Base-by-base conservation (phyloP, 306 rosid species). In the Amphicarpaea edgeworthii region DNA sequence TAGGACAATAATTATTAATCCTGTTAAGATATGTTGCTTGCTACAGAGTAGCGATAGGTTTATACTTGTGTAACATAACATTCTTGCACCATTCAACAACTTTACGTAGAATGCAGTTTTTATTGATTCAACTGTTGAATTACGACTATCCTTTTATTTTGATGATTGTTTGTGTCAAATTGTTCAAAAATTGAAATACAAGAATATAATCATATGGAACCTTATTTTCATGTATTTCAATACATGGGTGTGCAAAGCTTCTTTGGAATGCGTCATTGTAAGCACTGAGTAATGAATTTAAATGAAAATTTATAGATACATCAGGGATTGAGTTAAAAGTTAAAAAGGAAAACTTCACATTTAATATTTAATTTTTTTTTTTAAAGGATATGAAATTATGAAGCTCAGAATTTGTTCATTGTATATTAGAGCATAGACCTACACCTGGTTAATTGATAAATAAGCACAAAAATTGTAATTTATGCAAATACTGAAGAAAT, bases 1-100 rank as follows among this genome's bases (percentile, higher is more conserved):
- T 76, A 88, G 87, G 84, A 82, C 89, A 54, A 83, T 0, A 74
- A 50, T 21, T 43, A 32, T 10, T 65, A 30, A 50, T 70, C 45
- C 41, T 38, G 70, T 17, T 45, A 16, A 42, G 23, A 51, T 47
- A 21, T 59, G 61, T 55, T 64, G 41, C 0, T 55, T 64, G 41
- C 0, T 70, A 21, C 7, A 58, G 64, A 6, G 14, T 32, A 61
- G n/a, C 12, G 0, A 62, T 62, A 37, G 14, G n/a, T 62, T 62
- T 62, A 16, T 26, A 32, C 43, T 32, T 42, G 67, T 61, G 15
- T 34, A 61, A 17, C 68, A 14, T 32, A n/a, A 3, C 46, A 34
- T 34, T 62, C 46, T n/a, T 17, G 2, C 28, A 23, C 19, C 4
- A 12, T 55, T 55, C 37, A 55, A 55, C 4, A 11, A 23, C 34